These are phyloP conservation scores for Ricinus communis DNA, from an alignment of 345 rosid genomes.

Conservation along the genomic window DNA sequence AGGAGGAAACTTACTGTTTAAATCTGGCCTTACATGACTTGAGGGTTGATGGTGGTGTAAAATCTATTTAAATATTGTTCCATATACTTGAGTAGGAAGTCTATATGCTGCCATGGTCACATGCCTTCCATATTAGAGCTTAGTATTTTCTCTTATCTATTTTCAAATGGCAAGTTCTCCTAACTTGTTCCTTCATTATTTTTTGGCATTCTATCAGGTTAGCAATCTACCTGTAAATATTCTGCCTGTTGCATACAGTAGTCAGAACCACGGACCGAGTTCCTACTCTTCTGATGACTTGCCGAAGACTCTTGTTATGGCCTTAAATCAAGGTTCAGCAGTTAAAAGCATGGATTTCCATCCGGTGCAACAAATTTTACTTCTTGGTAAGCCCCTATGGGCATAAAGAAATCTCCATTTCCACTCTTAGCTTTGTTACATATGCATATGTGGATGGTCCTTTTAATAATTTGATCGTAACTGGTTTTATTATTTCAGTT, in stretches of 20 bases:
- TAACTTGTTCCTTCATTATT: conserved; percentile 6
- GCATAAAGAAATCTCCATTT: conserved; percentile 9
- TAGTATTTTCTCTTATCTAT: neutral
- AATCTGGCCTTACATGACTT: neutral
- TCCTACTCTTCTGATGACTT: conserved; percentile 73
- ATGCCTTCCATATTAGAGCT: neutral
- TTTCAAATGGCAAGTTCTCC: neutral
- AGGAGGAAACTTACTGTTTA: neutral
- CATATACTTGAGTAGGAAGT: neutral
- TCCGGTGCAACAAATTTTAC: conserved; percentile 70
- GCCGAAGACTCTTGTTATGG: conserved; percentile 63
- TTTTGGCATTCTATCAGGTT: conserved; percentile 43
- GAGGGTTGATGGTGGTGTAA: neutral
- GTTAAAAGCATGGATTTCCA: conserved; percentile 93
- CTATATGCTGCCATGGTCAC: neutral
- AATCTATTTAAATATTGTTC: neutral
- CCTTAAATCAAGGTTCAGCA: conserved; percentile 64
- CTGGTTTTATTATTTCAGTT: conserved; percentile 46
- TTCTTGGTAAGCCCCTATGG: conserved; percentile 58
- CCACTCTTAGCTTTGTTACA: neutral
- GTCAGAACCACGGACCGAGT: conserved; percentile 74
- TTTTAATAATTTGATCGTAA: conserved; percentile 5
- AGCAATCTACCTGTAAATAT: conserved; percentile 68
- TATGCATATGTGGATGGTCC: neutral
- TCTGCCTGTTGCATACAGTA: conserved; percentile 57